A percentile compares a stretch with the other conserved stretches of the same genome.
phyloP scores from a whole-genome alignment of 2,329 filamentous ascomycete species.

The Beauveria sp. region DNA sequence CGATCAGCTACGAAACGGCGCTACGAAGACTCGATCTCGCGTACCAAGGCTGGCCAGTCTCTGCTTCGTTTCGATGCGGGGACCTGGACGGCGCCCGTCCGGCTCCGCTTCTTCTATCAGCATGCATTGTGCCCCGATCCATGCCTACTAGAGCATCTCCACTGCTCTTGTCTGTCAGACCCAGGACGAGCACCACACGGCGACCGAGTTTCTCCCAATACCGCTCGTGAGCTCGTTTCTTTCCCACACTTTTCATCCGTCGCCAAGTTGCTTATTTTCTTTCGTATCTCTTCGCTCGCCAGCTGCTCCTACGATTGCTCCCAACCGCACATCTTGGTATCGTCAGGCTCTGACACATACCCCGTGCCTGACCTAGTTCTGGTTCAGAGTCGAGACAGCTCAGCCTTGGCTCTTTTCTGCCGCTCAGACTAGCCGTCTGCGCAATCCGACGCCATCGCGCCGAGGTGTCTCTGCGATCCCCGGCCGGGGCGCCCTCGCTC shows the following conservation, averaged over 20 bases:
- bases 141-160: constrained; percentile 5
- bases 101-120: constrained; percentile 10
- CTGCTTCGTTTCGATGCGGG: background rate
- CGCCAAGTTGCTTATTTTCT: background rate
- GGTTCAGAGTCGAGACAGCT: background rate
- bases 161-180: background rate
- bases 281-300: background rate
- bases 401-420: background rate
- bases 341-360: background rate
- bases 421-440: background rate
- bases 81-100: background rate
- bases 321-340: background rate
- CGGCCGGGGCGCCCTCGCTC: background rate
- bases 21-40: background rate
- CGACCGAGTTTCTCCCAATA: constrained; percentile 3
- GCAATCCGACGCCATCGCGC: background rate
- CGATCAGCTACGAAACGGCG: background rate
- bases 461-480: background rate
- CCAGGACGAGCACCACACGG: background rate
- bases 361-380: background rate
- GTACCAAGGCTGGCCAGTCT: background rate
- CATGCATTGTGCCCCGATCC: constrained; percentile 9
- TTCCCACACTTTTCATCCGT: constrained; percentile 7
- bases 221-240: background rate
- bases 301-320: background rate